Conservation (phyloP, 2,329 filamentous ascomycete genomes). For the Coniochaeta sp. region DNA sequence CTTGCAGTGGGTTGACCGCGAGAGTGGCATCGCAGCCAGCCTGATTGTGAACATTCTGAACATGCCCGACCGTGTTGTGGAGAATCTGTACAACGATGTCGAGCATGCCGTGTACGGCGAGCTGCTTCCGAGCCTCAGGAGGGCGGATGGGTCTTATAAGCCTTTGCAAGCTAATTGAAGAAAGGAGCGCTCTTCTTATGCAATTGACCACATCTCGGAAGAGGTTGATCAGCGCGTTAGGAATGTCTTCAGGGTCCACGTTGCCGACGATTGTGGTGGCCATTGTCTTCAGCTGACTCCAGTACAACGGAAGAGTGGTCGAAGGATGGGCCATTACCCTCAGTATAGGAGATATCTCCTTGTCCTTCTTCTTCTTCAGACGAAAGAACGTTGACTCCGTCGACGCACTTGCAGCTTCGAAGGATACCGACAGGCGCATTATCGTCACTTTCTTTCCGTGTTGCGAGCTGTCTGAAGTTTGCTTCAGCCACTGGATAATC, state of each 20-base stretch:
- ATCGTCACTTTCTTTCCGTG: not conserved
- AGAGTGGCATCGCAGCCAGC: slow-evolving; percentile 29
- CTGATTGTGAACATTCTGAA: slow-evolving; percentile 30
- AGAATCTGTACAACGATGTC: slow-evolving; percentile 28
- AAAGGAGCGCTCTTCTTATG: slow-evolving; percentile 19
- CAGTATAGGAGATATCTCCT: not conserved
- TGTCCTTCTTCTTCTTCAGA: not conserved
- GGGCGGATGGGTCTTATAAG: not conserved
- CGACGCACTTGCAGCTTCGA: not conserved
- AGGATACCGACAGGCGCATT: not conserved
- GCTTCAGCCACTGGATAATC: not conserved
- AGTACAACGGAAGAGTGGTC: slow-evolving; percentile 7
- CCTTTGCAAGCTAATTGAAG: slow-evolving; percentile 9
- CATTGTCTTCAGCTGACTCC: slow-evolving; percentile 13
- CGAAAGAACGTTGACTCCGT: not conserved
- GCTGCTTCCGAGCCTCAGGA: slow-evolving; percentile 3
- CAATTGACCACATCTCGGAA: slow-evolving; percentile 18
- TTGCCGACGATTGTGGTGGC: slow-evolving; percentile 13
- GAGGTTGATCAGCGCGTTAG: slow-evolving; percentile 15
- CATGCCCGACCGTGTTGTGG: slow-evolving; percentile 26
- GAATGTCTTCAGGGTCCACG: slow-evolving; percentile 15
- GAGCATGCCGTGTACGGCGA: slow-evolving; percentile 28
- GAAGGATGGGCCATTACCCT: not conserved
- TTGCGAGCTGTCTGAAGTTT: not conserved
- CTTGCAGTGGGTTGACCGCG: slow-evolving; percentile 20